Conservation (phyloP, 805 yeast genomes). For the Candida coquimbonensis region DNA sequence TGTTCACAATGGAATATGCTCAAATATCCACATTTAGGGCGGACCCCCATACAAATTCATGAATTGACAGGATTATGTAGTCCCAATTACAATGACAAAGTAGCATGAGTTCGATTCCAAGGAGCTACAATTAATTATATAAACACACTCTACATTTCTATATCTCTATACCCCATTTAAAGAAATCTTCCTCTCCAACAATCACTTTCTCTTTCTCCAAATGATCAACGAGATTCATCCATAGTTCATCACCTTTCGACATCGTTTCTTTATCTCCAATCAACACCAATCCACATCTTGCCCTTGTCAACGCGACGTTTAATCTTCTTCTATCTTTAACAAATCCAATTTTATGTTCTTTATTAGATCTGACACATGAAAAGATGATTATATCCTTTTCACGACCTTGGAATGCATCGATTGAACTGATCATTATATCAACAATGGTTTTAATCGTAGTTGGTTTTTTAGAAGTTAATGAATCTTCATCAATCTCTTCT, state of each 20-base stretch:
- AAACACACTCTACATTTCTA: background rate
- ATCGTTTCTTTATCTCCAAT: constrained; percentile 6
- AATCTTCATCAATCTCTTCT: constrained; percentile 52
- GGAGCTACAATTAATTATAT: background rate
- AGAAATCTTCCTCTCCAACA: background rate
- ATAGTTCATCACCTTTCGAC: constrained; percentile 7
- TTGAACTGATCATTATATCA: constrained; percentile 45
- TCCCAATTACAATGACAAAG: too few relatives aligned
- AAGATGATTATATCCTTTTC: constrained; percentile 73
- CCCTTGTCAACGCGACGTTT: constrained; percentile 49
- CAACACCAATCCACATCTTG: constrained; percentile 7
- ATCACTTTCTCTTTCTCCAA: constrained; percentile 1
- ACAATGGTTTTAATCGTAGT: constrained; percentile 28
- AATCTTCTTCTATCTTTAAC: constrained; percentile 52
- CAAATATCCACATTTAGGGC: too few relatives aligned
- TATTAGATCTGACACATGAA: constrained; percentile 67
- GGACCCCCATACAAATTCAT: background rate
- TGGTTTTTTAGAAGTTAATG: constrained; percentile 10
- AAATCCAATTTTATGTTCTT: constrained; percentile 47
- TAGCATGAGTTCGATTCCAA: too few relatives aligned
- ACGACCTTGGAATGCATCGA: constrained; percentile 86
- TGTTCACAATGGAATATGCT: too few relatives aligned
- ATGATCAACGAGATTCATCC: constrained; percentile 6
- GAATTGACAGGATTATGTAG: too few relatives aligned
- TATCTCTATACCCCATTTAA: background rate